Percentiles rank a stretch among this genome's conserved stretches.
Evolutionary conservation across 2,329 filamentous ascomycete genomes (phyloP).

Genomic region (Diplodia seriata): DNA sequence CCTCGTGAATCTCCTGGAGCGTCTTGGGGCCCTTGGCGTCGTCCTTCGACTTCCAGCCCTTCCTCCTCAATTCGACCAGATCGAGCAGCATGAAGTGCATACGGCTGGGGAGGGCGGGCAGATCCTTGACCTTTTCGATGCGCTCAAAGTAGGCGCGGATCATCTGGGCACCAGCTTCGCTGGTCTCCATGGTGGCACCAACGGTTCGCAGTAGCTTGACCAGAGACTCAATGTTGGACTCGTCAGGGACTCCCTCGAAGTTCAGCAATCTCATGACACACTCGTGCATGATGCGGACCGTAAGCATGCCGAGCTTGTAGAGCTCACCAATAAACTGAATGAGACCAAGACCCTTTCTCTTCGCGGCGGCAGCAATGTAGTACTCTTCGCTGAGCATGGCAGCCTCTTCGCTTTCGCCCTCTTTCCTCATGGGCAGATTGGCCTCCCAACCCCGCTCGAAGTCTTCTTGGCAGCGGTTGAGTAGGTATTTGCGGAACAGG

Average conservation of each 20-base stretch:
- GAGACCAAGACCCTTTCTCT: constrained; percentile 94
- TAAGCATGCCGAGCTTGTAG: constrained; percentile 98
- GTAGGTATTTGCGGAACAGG: constrained; percentile 96
- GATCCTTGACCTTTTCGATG: constrained; percentile 81
- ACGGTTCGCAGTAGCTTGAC: constrained; percentile 92
- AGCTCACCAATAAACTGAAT: constrained; percentile 99
- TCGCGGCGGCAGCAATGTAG: constrained; percentile 90
- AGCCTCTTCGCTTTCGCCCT: constrained; percentile 78
- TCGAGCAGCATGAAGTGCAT: constrained; percentile 98
- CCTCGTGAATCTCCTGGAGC: constrained; percentile 86
- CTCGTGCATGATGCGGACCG: constrained; percentile 99
- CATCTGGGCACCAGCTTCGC: constrained; percentile 79
- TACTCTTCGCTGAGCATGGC: constrained; percentile 94
- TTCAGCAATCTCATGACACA: constrained; percentile 97
- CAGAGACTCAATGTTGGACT: constrained; percentile 95
- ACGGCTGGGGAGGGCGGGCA: constrained; percentile 79
- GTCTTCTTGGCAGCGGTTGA: constrained; percentile 98
- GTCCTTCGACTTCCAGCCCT: constrained; percentile 86
- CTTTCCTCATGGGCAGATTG: constrained; percentile 75
- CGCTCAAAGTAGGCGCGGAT: constrained; percentile 95
- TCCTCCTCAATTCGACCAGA: constrained; percentile 80
- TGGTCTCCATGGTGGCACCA: constrained; percentile 81
- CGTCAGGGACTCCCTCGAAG: constrained; percentile 90
- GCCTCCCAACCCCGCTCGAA: constrained; percentile 98
- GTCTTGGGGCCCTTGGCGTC: constrained; percentile 95